Percentiles rank a stretch among this genome's conserved stretches.
Conservation (phyloP, 1,284 basidiomycete species). For the Cryptococcus jaspeensis region DNA sequence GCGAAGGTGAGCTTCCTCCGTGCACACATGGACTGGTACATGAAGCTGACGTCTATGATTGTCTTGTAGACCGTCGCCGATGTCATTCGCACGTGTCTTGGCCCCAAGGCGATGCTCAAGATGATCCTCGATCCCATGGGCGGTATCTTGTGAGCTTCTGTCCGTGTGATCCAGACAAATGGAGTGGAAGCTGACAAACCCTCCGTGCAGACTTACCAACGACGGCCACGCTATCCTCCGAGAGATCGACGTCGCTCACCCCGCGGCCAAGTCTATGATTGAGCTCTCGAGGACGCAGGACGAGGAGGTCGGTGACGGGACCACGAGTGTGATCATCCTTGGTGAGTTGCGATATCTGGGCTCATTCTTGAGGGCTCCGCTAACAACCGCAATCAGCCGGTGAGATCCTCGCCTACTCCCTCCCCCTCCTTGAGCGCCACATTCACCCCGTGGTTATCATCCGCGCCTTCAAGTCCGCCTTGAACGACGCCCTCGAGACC, state of each 20-base stretch:
- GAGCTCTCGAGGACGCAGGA: conserved; percentile 95
- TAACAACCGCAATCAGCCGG: conserved; percentile 52
- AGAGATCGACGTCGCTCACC: conserved; percentile 97
- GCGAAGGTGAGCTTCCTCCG: conserved; percentile 68
- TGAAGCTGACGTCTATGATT: conserved; percentile 4
- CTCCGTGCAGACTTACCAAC: conserved; percentile 73
- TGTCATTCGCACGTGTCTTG: conserved; percentile 97
- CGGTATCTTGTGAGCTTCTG: conserved; percentile 72
- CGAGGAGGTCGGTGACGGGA: conserved; percentile 97
- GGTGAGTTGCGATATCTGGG: conserved; percentile 57
- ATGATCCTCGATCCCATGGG: conserved; percentile 99
- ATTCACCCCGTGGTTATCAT: conserved; percentile 99
- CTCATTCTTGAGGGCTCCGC: background rate
- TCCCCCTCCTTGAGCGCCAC: conserved; percentile 88
- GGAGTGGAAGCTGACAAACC: conserved; percentile 7
- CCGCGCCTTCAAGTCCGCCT: conserved; percentile 92
- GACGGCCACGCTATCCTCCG: conserved; percentile 97
- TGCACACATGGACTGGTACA: background rate
- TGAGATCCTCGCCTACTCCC: conserved; percentile 96
- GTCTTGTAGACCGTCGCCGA: conserved; percentile 82
- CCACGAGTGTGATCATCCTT: conserved; percentile 95
- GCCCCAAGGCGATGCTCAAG: conserved; percentile 97
- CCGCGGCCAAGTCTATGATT: conserved; percentile 99
- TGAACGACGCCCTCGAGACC: conserved; percentile 85
- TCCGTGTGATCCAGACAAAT: too few relatives aligned